phyloP scores from a whole-genome alignment of 2,329 filamentous ascomycete genomes.

The Calonectria ilicicola region DNA sequence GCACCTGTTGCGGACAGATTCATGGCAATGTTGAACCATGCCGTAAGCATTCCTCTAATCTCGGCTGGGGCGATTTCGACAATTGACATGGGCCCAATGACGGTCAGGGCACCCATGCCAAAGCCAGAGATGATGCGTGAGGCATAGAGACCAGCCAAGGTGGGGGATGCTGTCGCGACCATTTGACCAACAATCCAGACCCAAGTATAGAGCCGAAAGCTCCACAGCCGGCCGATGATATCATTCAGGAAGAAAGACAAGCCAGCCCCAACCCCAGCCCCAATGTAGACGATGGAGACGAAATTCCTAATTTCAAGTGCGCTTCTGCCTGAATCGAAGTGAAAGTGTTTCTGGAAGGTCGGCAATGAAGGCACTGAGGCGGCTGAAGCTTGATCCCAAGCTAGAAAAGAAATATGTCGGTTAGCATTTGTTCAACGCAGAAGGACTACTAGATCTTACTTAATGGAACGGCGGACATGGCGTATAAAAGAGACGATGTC shows the following conservation, averaged over 20 bases:
- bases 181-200: constrained; percentile 51
- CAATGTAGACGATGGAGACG: constrained; percentile 50
- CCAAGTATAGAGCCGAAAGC: constrained; percentile 50
- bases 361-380: constrained; percentile 47
- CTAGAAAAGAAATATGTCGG: neutral
- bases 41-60: constrained; percentile 51
- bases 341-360: constrained; percentile 50
- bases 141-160: constrained; percentile 47
- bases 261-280: constrained; percentile 15
- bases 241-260: constrained; percentile 53
- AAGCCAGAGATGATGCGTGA: constrained; percentile 51
- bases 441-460: neutral
- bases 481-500: neutral
- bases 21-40: constrained; percentile 53
- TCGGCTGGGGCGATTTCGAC: constrained; percentile 54
- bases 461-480: neutral
- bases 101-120: constrained; percentile 53
- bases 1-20: constrained; percentile 36
- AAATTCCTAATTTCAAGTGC: constrained; percentile 47
- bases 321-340: constrained; percentile 41
- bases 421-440: neutral
- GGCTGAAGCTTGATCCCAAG: constrained; percentile 36
- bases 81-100: constrained; percentile 51
- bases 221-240: constrained; percentile 53
- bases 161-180: constrained; percentile 42